Conservation (phyloP, 768 basidiomycete species). For the Ramaria rubella region DNA sequence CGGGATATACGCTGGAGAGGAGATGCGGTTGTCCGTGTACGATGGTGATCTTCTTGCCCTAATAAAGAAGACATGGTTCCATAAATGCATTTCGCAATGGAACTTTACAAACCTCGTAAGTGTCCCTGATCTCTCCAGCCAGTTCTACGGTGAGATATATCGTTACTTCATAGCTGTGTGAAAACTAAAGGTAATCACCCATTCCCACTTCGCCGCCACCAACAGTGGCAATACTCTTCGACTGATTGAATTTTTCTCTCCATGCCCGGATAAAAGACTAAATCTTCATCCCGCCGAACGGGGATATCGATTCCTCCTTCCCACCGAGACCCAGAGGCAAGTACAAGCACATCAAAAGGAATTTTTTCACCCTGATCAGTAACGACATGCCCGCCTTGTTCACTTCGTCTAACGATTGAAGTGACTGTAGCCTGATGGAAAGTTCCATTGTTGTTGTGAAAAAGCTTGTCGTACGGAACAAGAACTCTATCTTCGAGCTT, state of each 20-base stretch:
- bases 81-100: too few relatives aligned
- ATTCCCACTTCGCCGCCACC: constrained; percentile 54
- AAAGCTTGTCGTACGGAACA: constrained; percentile 47
- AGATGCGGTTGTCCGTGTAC: too few relatives aligned
- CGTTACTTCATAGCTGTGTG: too few relatives aligned
- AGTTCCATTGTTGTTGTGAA: constrained; percentile 40
- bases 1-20: constrained; percentile 14
- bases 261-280: constrained; percentile 27
- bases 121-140: too few relatives aligned
- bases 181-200: constrained; percentile 31
- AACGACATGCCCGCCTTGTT: constrained; percentile 40
- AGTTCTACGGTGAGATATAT: too few relatives aligned
- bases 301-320: constrained; percentile 43
- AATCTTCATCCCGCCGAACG: constrained; percentile 17
- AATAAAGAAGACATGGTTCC: too few relatives aligned
- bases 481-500: constrained; percentile 38
- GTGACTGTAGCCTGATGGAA: constrained; percentile 29
- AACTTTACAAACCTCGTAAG: too few relatives aligned
- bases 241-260: constrained; percentile 25
- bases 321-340: too few relatives aligned
- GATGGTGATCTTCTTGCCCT: too few relatives aligned
- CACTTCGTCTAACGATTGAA: constrained; percentile 30
- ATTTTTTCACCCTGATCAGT: too few relatives aligned
- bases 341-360: too few relatives aligned
- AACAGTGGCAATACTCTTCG: constrained; percentile 39